Percentiles rank a stretch among this genome's conserved stretches.
Conservation (phyloP, 1,139 yeast species). For the Kurtzmaniella natalensis region DNA sequence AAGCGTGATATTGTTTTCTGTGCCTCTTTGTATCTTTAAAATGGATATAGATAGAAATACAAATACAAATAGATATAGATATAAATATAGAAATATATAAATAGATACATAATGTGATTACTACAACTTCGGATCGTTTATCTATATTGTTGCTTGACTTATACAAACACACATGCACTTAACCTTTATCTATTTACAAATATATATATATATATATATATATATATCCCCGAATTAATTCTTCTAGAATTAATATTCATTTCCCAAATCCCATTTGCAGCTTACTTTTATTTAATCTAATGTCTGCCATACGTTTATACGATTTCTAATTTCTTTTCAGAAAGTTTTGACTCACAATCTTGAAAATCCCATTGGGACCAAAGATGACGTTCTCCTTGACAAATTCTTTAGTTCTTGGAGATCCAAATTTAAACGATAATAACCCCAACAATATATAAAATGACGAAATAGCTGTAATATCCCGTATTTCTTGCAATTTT, state of each 20-base stretch:
- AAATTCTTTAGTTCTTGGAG: conserved; percentile 18
- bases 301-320: neutral
- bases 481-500: conserved; percentile 15
- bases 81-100: neutral
- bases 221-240: too few species aligned
- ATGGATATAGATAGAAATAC: neutral
- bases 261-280: conserved; percentile 3
- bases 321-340: conserved; percentile 1
- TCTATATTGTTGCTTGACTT: neutral
- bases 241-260: too few species aligned
- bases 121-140: too few species aligned
- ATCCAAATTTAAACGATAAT: conserved; percentile 26
- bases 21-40: conserved; percentile 78
- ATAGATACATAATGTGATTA: too few species aligned
- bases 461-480: conserved; percentile 29
- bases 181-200: neutral
- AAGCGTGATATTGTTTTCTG: conserved; percentile 97
- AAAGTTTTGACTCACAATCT: conserved; percentile 12
- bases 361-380: conserved; percentile 24
- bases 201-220: conserved; percentile 2
- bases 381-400: conserved; percentile 26
- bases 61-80: neutral
- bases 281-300: neutral
- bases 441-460: conserved; percentile 40
- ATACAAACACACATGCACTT: too few species aligned